These are phyloP conservation scores for Sordaria brevicollis DNA, from an alignment of 495 filamentous ascomycete species.

Conservation along the genomic window DNA sequence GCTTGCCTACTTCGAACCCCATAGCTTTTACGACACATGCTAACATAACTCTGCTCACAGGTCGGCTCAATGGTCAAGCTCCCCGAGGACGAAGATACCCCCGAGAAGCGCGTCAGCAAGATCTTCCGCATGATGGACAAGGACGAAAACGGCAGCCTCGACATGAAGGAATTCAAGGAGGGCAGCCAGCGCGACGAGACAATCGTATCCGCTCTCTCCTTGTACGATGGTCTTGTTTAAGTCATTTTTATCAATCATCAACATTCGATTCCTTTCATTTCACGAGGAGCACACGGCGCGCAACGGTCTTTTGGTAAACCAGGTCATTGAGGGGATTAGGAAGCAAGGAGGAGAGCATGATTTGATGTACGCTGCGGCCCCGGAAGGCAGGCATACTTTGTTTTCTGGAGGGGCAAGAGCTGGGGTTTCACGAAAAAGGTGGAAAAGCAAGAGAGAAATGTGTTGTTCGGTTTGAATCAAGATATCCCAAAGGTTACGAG, in stretches of 20 bases:
- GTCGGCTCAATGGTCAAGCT: conserved; percentile 99
- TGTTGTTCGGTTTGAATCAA: not conserved
- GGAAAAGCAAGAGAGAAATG: not conserved
- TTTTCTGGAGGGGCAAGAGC: not conserved
- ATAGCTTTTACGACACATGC: too few relatives aligned
- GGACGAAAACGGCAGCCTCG: conserved; percentile 88
- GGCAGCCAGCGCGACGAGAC: conserved; percentile 97
- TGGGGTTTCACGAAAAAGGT: not conserved
- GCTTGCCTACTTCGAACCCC: conserved; percentile 4
- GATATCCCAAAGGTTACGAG: not conserved
- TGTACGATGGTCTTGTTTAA: conserved; percentile 92
- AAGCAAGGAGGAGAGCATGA: not conserved
- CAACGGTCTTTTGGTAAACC: not conserved
- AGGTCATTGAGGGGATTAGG: not conserved
- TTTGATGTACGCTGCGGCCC: not conserved
- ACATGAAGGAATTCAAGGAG: conserved; percentile 97
- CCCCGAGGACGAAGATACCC: conserved; percentile 96
- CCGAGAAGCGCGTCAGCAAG: conserved; percentile 94
- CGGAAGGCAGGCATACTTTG: not conserved
- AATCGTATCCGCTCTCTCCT: conserved; percentile 92
- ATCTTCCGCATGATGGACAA: conserved; percentile 99
- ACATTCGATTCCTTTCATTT: not conserved
- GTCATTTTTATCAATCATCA: not conserved
- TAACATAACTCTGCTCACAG: conserved; percentile 32
- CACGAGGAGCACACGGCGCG: not conserved